Conservation (phyloP, 345 rosid species). For the Barbarea vulgaris region DNA sequence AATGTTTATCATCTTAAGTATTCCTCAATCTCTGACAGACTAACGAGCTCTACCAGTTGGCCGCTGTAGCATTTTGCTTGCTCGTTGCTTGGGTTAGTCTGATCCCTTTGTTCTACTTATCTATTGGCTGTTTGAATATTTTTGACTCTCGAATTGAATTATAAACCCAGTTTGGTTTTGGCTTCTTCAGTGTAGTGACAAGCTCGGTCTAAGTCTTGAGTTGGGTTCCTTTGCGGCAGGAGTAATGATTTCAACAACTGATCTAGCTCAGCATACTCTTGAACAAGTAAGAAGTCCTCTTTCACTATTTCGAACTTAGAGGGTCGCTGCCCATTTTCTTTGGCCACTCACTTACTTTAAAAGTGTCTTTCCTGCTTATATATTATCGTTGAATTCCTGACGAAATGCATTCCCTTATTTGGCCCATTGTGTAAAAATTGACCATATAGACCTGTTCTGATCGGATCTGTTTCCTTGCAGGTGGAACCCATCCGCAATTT, state of each 20-base stretch:
- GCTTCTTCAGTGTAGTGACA: conserved; percentile 90
- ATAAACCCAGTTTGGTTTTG: conserved; percentile 19
- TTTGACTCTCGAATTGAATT: neutral
- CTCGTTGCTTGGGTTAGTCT: conserved; percentile 95
- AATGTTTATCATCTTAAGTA: conserved; percentile 31
- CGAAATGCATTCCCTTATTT: conserved; percentile 9
- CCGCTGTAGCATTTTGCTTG: conserved; percentile 94
- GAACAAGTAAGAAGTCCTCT: conserved; percentile 68
- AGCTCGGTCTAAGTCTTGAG: conserved; percentile 96
- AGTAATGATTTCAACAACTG: conserved; percentile 97
- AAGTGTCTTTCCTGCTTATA: neutral
- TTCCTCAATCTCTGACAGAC: conserved; percentile 61
- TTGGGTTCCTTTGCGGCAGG: conserved; percentile 99
- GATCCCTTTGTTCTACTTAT: conserved; percentile 39
- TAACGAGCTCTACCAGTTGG: conserved; percentile 97
- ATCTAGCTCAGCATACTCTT: conserved; percentile 91
- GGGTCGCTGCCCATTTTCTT: conserved; percentile 3
- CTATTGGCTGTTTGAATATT: conserved; percentile 25
- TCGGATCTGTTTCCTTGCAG: conserved; percentile 41
- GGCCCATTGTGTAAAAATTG: neutral
- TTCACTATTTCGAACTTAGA: conserved; percentile 10
- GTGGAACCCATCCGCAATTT: conserved; percentile 94
- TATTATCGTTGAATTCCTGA: neutral
- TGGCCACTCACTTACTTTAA: conserved; percentile 9
- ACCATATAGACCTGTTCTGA: neutral